A percentile compares a stretch with the other conserved stretches of the same genome.
Conservation (phyloP, 192 early-diverging fungal species). For the Entomortierella beljakovae region DNA sequence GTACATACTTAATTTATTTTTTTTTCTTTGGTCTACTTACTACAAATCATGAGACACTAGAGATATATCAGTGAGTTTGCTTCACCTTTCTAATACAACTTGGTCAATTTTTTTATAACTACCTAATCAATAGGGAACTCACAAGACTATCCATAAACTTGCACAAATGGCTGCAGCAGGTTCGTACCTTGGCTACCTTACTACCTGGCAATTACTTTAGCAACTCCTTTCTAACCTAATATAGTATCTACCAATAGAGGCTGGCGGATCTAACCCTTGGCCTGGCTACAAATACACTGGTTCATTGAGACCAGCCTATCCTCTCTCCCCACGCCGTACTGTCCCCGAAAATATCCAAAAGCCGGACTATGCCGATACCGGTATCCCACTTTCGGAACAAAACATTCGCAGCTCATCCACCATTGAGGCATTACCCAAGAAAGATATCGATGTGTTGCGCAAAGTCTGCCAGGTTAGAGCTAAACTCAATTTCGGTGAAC, state of each 20-base stretch:
- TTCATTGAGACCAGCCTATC: conserved; percentile 76
- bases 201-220: not conserved
- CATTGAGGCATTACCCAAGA: conserved; percentile 75
- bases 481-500: not conserved
- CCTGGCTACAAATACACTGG: conserved; percentile 70
- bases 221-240: not conserved
- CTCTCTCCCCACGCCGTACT: conserved; percentile 73
- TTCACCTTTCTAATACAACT: no score
- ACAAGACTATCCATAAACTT: conserved; percentile 52
- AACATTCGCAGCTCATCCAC: conserved; percentile 69
- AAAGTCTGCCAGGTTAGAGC: conserved; percentile 74
- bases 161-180: conserved; percentile 46
- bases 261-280: conserved; percentile 51
- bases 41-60: not conserved
- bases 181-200: not conserved
- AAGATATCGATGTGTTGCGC: conserved; percentile 87
- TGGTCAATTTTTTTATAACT: not conserved
- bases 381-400: conserved; percentile 82
- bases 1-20: conserved; percentile 21
- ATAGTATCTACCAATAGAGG: conserved; percentile 8
- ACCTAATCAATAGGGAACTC: conserved; percentile 11
- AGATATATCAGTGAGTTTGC: no score
- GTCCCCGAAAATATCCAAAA: conserved; percentile 74
- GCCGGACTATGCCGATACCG: conserved; percentile 82
- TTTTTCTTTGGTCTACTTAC: not conserved